Base-by-base conservation (phyloP, 2,329 filamentous ascomycete species). In the Aureobasidium melanogenum region DNA sequence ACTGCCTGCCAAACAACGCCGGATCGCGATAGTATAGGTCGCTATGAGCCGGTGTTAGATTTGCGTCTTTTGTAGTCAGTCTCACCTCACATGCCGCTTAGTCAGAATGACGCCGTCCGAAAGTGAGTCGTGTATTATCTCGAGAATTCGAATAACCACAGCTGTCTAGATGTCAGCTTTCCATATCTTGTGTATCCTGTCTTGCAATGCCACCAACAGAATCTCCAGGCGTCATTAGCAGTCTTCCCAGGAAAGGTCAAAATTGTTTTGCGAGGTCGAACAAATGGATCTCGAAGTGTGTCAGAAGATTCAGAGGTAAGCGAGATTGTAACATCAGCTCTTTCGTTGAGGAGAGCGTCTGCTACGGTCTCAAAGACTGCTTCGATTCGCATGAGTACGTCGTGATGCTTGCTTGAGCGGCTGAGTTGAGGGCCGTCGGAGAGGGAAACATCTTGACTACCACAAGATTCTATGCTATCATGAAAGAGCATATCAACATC, bases 11-110 rank as follows among this genome's bases (percentile, higher is more conserved):
- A 68, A 94, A 95, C 0, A 95, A 76, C 10, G 84, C 80, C 5
- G 86, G 84, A 66, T 91, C 82, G 67, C 89, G 84, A 69, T 95
- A 95, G 71, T 87, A 95, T 4, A 95, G 85, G 68, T 89, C 88
- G 64, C 89, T 93, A 63, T n/a, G 4, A 41, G n/a, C 22, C 26
- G 28, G 14, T 32, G 47, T 58, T 10, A 54, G 44, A 17, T 24
- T n/a, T 6, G 12, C 17, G 19, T 19, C 32, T 3, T 26, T 15
- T 7, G 32, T 26, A 48, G 12, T 54, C 26, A 48, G 30, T 54
- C 47, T n/a, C 26, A 61, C 46, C 46, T 36, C 38, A 38, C 39
- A 7, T 67, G 83, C 83, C 83, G 77, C 69, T 86, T 86, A 0
- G 82, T 84, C 63, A 84, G 74, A 10, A 79, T 69, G 19, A 76